phyloP scores from a whole-genome alignment of 1,284 basidiomycete species.

The Chondrostereum purpureum region DNA sequence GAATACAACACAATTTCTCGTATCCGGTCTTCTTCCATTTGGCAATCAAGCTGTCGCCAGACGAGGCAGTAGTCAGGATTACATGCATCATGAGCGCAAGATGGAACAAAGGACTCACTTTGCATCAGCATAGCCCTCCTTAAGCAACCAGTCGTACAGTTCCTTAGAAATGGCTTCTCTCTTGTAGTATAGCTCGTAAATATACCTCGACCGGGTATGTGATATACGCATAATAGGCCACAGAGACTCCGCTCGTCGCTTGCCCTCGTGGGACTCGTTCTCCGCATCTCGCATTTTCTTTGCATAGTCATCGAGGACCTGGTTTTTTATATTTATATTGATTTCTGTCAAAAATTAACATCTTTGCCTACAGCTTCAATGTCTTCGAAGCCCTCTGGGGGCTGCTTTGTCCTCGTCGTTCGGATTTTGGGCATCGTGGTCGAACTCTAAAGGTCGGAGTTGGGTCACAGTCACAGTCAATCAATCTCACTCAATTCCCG shows the following conservation, averaged over 20 bases:
- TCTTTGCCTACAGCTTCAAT: constrained; percentile 64
- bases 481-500: too few relatives aligned
- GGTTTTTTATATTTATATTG: too few relatives aligned
- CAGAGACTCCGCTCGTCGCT: constrained; percentile 93
- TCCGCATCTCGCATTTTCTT: constrained; percentile 98
- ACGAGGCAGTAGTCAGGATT: background rate
- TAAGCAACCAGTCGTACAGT: constrained; percentile 97
- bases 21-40: constrained; percentile 99
- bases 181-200: constrained; percentile 99
- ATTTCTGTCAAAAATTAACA: background rate
- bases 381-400: constrained; percentile 97
- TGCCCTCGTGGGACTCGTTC: constrained; percentile 96
- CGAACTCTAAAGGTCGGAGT: too few relatives aligned
- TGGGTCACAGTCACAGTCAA: too few relatives aligned
- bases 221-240: constrained; percentile 99
- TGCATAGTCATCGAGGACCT: constrained; percentile 91
- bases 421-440: constrained; percentile 87
- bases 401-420: constrained; percentile 90
- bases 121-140: constrained; percentile 95
- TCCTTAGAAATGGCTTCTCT: constrained; percentile 92
- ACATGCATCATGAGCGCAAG: background rate
- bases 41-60: constrained; percentile 76
- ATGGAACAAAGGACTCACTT: constrained; percentile 59
- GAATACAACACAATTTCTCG: constrained; percentile 95
- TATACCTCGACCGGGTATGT: constrained; percentile 92